A percentile compares a stretch with the other conserved stretches of the same genome.
phyloP scores from a whole-genome alignment of 2,329 filamentous ascomycete genomes.

The Dryadomyces quercus-mongolicae region DNA sequence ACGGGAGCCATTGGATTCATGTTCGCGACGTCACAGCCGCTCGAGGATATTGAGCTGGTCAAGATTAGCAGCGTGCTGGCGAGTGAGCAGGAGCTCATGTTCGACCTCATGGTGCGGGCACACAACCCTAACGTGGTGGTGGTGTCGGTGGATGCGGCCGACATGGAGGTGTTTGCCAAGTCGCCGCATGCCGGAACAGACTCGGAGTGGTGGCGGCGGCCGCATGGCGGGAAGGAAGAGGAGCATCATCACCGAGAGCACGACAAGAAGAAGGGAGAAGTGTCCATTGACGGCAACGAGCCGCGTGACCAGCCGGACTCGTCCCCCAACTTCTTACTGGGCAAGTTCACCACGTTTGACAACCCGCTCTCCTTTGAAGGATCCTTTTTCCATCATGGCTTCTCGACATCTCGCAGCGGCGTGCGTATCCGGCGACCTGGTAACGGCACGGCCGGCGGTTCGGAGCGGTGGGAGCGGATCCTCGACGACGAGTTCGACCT shows the following conservation, averaged over 20 bases:
- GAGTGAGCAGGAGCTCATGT: slow-evolving; percentile 88
- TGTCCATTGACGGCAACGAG: slow-evolving; percentile 17
- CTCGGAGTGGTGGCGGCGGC: slow-evolving; percentile 45
- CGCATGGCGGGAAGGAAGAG: slow-evolving; percentile 9
- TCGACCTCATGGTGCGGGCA: slow-evolving; percentile 78
- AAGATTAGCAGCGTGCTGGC: slow-evolving; percentile 83
- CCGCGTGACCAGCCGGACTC: slow-evolving; percentile 46
- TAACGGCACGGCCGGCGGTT: slow-evolving; percentile 78
- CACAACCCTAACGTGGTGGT: slow-evolving; percentile 89
- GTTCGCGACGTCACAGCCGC: slow-evolving; percentile 80
- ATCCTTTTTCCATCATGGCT: slow-evolving; percentile 67
- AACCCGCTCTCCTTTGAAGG: slow-evolving; percentile 82
- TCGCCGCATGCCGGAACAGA: slow-evolving; percentile 74
- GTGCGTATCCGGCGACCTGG: slow-evolving; percentile 73
- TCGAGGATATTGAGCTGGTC: slow-evolving; percentile 65
- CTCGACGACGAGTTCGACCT: slow-evolving; percentile 87
- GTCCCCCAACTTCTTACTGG: slow-evolving; percentile 81
- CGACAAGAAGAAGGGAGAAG: neutral
- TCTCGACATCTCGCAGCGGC: slow-evolving; percentile 66
- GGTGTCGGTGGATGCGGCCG: slow-evolving; percentile 73
- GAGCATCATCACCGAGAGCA: no score
- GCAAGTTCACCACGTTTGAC: slow-evolving; percentile 76
- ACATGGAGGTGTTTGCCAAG: slow-evolving; percentile 89
- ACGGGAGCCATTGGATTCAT: slow-evolving; percentile 82
- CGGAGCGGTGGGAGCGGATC: slow-evolving; percentile 80